Base-by-base conservation (phyloP, 371 early-diverging fungal species). In the Polyrhizophydium stewartii region DNA sequence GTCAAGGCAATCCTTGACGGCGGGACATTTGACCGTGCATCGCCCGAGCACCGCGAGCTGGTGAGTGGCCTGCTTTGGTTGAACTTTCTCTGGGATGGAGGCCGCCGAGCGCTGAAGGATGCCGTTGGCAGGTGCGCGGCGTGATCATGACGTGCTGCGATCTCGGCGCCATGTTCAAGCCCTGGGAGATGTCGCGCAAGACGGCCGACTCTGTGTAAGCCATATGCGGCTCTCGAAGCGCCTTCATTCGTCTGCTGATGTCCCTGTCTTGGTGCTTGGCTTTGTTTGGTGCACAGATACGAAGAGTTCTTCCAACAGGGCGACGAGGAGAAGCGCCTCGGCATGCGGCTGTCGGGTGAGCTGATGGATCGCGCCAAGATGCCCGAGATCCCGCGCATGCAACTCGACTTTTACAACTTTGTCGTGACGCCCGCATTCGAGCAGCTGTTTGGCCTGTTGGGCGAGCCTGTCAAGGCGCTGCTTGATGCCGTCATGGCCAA, bases 221-320 rank as follows among this genome's bases (percentile, higher is more conserved):
- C 31, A 1, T 46, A 3, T 40, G 1, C 10, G 38, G 10, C n/a
- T n/a, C n/a, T n/a, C n/a, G n/a, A 37, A 37, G 38, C 38, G 16
- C 7, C 38, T 16, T 16, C 10, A 37, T 37, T 37, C 38, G 38
- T 10, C 10, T 16, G 16, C 38, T 37, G 38, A 6, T 10, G 38
- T 37, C n/a, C 10, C 32, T 5, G 32, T 62, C 22, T 45, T 2
- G 33, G 27, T 9, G 6, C 43, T 51, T 40, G 24, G 10, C 50
- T 24, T 35, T 16, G n/a, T n/a, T n/a, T n/a, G n/a, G n/a, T n/a
- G n/a, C n/a, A 3, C 41, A 65, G 66, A 12, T 70, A 70, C 59
- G 46, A 56, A n/a, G 75, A 75, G 51, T 72, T 70, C 53, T 75
- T 75, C 53, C 33, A 58, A 25, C 75, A 75, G 56, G 75, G 75